phyloP scores from a whole-genome alignment of 352 stramenopile genomes.

The Albugo laibachii region DNA sequence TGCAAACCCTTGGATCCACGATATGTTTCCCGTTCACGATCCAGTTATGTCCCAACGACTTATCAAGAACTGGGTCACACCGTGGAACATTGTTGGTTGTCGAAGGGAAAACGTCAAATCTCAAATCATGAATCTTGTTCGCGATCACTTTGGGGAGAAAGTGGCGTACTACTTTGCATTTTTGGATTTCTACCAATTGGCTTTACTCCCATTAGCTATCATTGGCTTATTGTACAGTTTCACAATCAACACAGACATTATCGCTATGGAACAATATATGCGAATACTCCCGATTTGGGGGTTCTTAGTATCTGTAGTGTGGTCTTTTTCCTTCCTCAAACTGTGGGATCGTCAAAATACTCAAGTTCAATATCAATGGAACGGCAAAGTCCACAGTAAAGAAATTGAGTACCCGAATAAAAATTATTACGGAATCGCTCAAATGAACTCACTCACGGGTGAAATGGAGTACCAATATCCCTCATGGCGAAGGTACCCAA shows the following conservation, averaged over 20 bases:
- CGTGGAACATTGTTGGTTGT: constrained; percentile 16
- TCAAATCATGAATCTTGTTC: constrained; percentile 16
- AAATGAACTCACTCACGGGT: constrained; percentile 54
- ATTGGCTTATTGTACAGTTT: constrained; percentile 11
- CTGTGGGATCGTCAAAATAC: constrained; percentile 64
- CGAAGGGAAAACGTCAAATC: background rate
- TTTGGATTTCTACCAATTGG: constrained; percentile 65
- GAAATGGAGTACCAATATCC: constrained; percentile 47
- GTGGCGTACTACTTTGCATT: constrained; percentile 79
- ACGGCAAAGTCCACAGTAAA: constrained; percentile 56
- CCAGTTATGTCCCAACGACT: constrained; percentile 38
- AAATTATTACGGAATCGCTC: constrained; percentile 37
- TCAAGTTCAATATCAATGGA: constrained; percentile 65
- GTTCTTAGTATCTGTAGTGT: constrained; percentile 54
- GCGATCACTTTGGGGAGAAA: constrained; percentile 72
- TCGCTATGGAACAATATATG: constrained; percentile 55
- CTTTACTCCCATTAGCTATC: constrained; percentile 48
- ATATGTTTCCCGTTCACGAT: constrained; percentile 74
- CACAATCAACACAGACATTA: constrained; percentile 1
- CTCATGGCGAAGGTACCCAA: constrained; percentile 40
- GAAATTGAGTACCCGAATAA: constrained; percentile 77
- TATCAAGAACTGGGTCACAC: constrained; percentile 44
- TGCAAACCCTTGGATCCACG: constrained; percentile 45
- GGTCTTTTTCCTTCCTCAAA: constrained; percentile 70
- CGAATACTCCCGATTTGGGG: constrained; percentile 64